phyloP scores from a whole-genome alignment of 148 eudicot species.

The Arctostaphylos glauca region DNA sequence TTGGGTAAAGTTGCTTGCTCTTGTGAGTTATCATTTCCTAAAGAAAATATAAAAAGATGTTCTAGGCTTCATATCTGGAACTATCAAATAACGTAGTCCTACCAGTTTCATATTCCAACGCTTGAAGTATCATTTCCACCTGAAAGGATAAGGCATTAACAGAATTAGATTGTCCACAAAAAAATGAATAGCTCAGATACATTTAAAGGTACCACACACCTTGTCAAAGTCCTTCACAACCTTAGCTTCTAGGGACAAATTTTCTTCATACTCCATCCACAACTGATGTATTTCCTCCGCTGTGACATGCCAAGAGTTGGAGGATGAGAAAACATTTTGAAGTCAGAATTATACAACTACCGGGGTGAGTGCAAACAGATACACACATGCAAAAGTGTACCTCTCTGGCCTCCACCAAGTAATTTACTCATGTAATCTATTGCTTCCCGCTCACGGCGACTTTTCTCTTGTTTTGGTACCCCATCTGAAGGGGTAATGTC shows the following conservation, averaged over 20 bases:
- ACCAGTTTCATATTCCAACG: constrained; percentile 97
- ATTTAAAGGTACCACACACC: constrained; percentile 22
- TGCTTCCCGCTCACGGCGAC: constrained; percentile 80
- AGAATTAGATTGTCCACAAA: constrained; percentile 1
- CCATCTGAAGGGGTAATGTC: constrained; percentile 95
- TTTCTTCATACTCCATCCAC: constrained; percentile 97
- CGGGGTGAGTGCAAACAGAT: not conserved
- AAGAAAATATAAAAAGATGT: not conserved
- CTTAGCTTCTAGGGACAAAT: constrained; percentile 80
- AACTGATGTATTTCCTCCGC: constrained; percentile 80
- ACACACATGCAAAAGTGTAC: constrained; percentile 26
- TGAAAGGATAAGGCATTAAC: constrained; percentile 29
- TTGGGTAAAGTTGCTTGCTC: not conserved
- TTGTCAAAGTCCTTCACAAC: constrained; percentile 95
- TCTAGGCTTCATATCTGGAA: not conserved
- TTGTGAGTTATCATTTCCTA: not conserved
- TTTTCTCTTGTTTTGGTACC: constrained; percentile 78
- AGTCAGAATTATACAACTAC: constrained; percentile 4
- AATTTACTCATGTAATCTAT: constrained; percentile 79
- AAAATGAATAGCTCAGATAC: not conserved
- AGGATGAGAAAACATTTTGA: not conserved
- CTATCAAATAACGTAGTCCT: constrained; percentile 8
- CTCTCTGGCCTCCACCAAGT: constrained; percentile 88
- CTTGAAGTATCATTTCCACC: constrained; percentile 99
- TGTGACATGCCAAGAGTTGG: constrained; percentile 27